A percentile compares a stretch with the other conserved stretches of the same genome.
Evolutionary conservation across 768 basidiomycete genomes (phyloP).

Genomic region (Lyophyllum atratum): DNA sequence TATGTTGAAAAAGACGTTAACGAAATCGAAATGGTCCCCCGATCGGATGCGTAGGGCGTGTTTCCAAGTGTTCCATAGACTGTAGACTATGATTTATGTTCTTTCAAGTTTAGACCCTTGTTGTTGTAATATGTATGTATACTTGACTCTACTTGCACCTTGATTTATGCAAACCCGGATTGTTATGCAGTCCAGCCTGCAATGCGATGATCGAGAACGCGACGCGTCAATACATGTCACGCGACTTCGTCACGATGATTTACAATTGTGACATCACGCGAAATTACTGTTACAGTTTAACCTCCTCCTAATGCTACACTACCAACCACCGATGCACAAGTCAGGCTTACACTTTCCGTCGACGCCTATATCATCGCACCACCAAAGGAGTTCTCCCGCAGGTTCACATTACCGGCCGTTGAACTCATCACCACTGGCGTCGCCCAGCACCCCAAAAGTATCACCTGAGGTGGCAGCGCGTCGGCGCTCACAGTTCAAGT

Average conservation of each 20-base stretch:
- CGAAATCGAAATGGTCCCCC: background rate
- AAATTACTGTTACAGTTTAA: constrained; percentile 3
- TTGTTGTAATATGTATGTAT: background rate
- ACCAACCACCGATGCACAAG: constrained; percentile 2
- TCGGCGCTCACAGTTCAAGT: constrained; percentile 59
- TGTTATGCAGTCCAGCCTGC: background rate
- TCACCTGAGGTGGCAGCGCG: constrained; percentile 49
- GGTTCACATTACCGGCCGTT: constrained; percentile 30
- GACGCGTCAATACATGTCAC: constrained; percentile 3
- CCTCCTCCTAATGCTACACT: background rate
- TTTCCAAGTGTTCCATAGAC: background rate
- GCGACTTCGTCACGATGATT: constrained; percentile 4
- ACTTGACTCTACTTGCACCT: background rate
- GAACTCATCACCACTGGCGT: constrained; percentile 56
- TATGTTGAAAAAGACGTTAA: background rate
- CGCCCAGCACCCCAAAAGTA: constrained; percentile 37
- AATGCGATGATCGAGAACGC: background rate
- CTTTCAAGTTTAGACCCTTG: background rate
- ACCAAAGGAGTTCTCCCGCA: background rate
- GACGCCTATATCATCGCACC: constrained; percentile 9
- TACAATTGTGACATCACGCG: constrained; percentile 10
- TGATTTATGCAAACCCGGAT: background rate
- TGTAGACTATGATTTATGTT: background rate
- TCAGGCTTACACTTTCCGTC: constrained; percentile 13
- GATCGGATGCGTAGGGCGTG: background rate